phyloP scores from a whole-genome alignment of 192 early-diverging fungal genomes.

The Coemansia sp. region DNA sequence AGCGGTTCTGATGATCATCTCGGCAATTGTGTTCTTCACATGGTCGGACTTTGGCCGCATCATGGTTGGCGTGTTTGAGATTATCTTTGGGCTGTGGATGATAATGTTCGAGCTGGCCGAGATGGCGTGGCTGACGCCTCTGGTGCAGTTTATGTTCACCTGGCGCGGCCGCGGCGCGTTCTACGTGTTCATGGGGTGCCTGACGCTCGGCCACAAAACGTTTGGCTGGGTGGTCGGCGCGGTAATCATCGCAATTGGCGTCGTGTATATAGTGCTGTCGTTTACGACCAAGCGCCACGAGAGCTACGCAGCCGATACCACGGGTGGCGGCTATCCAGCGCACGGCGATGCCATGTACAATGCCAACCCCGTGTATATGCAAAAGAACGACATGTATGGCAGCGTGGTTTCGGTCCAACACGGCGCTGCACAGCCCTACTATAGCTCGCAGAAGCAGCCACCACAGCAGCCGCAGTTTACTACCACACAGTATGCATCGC shows the following conservation, averaged over 20 bases:
- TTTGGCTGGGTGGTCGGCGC: conserved; percentile 38
- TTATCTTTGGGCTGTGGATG: conserved; percentile 43
- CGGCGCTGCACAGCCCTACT: conserved; percentile 7
- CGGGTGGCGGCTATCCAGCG: neutral
- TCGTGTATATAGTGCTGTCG: conserved; percentile 31
- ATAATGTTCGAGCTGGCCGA: conserved; percentile 40
- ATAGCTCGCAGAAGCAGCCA: neutral
- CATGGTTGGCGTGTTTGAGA: conserved; percentile 44
- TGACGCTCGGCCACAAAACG: conserved; percentile 34
- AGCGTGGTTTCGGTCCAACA: conserved; percentile 4
- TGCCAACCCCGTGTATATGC: conserved; percentile 9
- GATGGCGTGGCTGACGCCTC: conserved; percentile 31
- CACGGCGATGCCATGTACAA: conserved; percentile 13
- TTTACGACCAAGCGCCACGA: conserved; percentile 36
- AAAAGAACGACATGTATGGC: conserved; percentile 25
- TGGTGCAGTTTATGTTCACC: conserved; percentile 48
- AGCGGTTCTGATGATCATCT: conserved; percentile 36
- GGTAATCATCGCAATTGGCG: conserved; percentile 35
- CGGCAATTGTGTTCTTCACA: conserved; percentile 38
- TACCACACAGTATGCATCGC: conserved; percentile 9
- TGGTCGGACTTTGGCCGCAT: conserved; percentile 43
- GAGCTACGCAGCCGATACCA: conserved; percentile 17
- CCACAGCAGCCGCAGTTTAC: conserved; percentile 4
- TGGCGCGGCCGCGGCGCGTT: conserved; percentile 45
- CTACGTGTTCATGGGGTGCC: conserved; percentile 46